Percentiles rank a stretch among this genome's conserved stretches.
Evolutionary conservation across 805 yeast species (phyloP).

Genomic region (Myxozyma neotropica): DNA sequence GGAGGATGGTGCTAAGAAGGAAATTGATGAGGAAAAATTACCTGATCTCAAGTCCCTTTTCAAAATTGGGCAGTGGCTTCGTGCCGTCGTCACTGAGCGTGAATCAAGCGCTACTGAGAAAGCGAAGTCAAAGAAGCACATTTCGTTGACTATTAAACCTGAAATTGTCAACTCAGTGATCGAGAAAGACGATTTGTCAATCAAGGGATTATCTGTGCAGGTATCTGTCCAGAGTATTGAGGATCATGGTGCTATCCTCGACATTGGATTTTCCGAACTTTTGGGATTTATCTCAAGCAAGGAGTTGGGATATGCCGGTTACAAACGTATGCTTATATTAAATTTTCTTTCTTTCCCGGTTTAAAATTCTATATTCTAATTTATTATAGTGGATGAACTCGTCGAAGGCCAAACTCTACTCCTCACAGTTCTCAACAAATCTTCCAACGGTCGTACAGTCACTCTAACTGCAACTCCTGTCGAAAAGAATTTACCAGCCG

Average conservation of each 20-base stretch:
- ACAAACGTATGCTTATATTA: conserved; percentile 34
- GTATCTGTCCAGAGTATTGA: conserved; percentile 77
- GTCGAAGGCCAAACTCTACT: conserved; percentile 71
- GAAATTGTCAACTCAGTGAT: conserved; percentile 63
- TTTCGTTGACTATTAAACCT: conserved; percentile 76
- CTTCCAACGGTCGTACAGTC: conserved; percentile 57
- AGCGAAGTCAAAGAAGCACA: conserved; percentile 54
- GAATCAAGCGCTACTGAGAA: conserved; percentile 45
- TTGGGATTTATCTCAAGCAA: conserved; percentile 77
- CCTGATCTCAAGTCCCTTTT: conserved; percentile 63
- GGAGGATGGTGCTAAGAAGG: conserved; percentile 41
- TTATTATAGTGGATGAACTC: conserved; percentile 42
- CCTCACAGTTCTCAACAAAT: conserved; percentile 55
- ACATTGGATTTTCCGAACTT: conserved; percentile 60
- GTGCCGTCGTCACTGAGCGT: conserved; percentile 72
- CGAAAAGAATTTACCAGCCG: conserved; percentile 58
- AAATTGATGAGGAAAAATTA: conserved; percentile 41
- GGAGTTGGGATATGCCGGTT: conserved; percentile 51
- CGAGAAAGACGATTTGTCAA: conserved; percentile 61
- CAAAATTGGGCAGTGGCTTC: conserved; percentile 78
- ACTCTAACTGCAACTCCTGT: conserved; percentile 54
- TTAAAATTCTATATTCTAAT: background rate
- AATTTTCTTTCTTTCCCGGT: background rate
- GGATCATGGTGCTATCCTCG: conserved; percentile 87
- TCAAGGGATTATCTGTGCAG: conserved; percentile 66